These are phyloP conservation scores for Boechera divaricarpa DNA, from an alignment of 345 rosid genomes.

Conservation along the genomic window DNA sequence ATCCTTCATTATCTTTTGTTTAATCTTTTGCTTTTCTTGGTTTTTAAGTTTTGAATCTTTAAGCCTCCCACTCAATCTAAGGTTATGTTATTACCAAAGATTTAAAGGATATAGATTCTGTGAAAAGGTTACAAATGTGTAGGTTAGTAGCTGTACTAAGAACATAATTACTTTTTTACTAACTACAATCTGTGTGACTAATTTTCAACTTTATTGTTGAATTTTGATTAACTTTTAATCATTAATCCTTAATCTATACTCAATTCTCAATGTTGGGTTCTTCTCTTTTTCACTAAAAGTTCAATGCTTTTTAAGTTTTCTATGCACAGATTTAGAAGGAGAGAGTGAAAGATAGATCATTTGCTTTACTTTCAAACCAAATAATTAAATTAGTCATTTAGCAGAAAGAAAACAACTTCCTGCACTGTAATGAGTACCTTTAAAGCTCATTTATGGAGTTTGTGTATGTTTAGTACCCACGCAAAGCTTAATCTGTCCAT, in stretches of 20 bases:
- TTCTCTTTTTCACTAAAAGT: constrained; percentile 7
- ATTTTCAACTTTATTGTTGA: constrained; percentile 14
- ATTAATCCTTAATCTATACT: constrained; percentile 28
- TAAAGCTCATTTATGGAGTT: constrained; percentile 38
- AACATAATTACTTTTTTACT: constrained; percentile 33
- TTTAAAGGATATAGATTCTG: constrained; percentile 18
- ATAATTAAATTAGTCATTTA: constrained; percentile 14
- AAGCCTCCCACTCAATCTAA: background rate
- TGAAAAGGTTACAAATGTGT: background rate
- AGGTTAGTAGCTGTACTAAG: background rate
- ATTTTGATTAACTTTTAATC: constrained; percentile 14
- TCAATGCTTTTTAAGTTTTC: background rate
- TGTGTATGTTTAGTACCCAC: constrained; percentile 14
- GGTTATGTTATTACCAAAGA: background rate
- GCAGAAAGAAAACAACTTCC: constrained; percentile 16
- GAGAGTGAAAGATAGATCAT: constrained; percentile 17
- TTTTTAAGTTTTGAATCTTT: constrained; percentile 19
- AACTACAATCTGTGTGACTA: constrained; percentile 1
- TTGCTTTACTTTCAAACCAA: constrained; percentile 38
- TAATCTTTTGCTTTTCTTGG: background rate
- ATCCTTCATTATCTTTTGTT: constrained; percentile 17
- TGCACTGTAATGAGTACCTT: constrained; percentile 43
- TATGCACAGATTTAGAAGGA: constrained; percentile 12
- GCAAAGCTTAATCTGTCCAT: constrained; percentile 26
- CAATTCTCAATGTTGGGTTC: constrained; percentile 13